phyloP scores from a whole-genome alignment of 164 flowering plant genomes.

The Buxus sempervirens region DNA sequence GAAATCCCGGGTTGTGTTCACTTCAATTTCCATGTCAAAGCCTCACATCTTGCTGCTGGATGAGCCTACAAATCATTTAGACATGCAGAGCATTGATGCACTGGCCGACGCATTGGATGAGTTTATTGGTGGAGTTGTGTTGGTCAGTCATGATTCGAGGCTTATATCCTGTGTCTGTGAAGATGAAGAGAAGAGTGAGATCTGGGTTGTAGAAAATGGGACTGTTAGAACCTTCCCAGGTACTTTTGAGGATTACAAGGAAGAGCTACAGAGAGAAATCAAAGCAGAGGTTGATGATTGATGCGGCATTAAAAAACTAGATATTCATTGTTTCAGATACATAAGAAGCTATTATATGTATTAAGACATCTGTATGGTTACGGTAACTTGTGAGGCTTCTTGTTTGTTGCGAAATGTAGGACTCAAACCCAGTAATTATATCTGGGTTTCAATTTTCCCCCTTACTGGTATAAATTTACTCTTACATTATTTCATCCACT shows the following conservation, averaged over 20 bases:
- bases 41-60: slow-evolving; percentile 52
- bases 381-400: neutral
- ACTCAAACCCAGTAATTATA: too few relatives aligned
- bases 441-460: too few relatives aligned
- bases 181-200: slow-evolving; percentile 50
- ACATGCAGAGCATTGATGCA: slow-evolving; percentile 61
- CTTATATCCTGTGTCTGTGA: slow-evolving; percentile 56
- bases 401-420: neutral
- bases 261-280: slow-evolving; percentile 41
- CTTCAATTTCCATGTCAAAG: slow-evolving; percentile 63
- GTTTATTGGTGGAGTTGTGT: slow-evolving; percentile 56
- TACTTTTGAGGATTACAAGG: slow-evolving; percentile 50
- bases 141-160: slow-evolving; percentile 61
- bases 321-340: slow-evolving; percentile 3
- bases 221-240: slow-evolving; percentile 36
- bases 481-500: too few relatives aligned
- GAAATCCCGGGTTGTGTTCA: slow-evolving; percentile 54
- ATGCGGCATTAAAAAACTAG: neutral
- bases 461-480: too few relatives aligned
- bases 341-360: too few relatives aligned
- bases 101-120: slow-evolving; percentile 55
- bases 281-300: slow-evolving; percentile 48
- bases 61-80: slow-evolving; percentile 59
- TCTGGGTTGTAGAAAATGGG: slow-evolving; percentile 56
- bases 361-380: neutral